A percentile compares a stretch with the other conserved stretches of the same genome.
Conservation (phyloP, 108 stramenopile species). For the Pelagomonas calceolata region DNA sequence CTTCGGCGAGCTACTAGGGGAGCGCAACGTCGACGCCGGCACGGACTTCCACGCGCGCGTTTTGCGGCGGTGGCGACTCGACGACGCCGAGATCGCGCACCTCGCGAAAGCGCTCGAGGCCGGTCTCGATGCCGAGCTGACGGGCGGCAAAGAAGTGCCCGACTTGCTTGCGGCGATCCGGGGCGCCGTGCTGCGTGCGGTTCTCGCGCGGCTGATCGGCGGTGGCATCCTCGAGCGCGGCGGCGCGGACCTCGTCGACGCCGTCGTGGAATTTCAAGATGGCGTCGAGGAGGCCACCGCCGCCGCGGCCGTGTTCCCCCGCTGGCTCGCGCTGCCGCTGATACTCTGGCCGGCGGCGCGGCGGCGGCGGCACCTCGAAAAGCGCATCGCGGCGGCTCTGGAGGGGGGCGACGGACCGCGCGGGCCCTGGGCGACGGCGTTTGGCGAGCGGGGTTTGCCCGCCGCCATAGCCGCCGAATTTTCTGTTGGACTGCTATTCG, state of each 20-base stretch:
- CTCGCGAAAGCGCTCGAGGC: conserved; percentile 5
- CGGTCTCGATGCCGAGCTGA: background rate
- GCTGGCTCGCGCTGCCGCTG: conserved; percentile 19
- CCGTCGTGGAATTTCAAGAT: conserved; percentile 23
- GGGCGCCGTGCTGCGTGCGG: conserved; percentile 27
- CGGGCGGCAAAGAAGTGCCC: conserved; percentile 1
- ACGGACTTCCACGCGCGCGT: conserved; percentile 40
- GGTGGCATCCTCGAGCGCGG: conserved; percentile 18
- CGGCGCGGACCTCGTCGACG: conserved; percentile 6
- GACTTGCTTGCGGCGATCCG: conserved; percentile 39
- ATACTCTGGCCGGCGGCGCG: conserved; percentile 33
- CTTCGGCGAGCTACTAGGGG: conserved; percentile 43
- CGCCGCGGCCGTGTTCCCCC: conserved; percentile 38
- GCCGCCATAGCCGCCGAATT: conserved; percentile 26
- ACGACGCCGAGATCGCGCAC: background rate
- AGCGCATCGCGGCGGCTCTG: background rate
- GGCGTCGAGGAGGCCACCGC: conserved; percentile 46
- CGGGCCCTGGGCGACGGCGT: conserved; percentile 28
- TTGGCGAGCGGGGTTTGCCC: conserved; percentile 1
- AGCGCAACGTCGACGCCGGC: conserved; percentile 34
- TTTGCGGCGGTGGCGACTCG: conserved; percentile 15
- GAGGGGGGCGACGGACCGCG: background rate
- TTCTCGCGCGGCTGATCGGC: conserved; percentile 24
- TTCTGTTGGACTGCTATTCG: conserved; percentile 47
- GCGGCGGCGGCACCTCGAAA: conserved; percentile 19